phyloP scores from a whole-genome alignment of 257 asterid species.

The Solanum pennellii region DNA sequence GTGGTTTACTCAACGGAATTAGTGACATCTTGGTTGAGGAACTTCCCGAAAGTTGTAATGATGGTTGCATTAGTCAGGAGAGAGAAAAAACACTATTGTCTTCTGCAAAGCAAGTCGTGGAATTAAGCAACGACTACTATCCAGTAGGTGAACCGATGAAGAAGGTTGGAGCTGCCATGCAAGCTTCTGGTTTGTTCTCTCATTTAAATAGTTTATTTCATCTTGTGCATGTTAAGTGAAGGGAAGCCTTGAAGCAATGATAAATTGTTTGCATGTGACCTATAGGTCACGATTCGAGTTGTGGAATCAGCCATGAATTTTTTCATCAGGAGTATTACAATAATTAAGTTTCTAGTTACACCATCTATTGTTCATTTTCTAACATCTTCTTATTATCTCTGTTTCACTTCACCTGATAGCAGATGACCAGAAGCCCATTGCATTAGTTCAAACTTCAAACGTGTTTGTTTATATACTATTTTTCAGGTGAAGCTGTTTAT shows the following conservation, averaged over 20 bases:
- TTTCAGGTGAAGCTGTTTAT: constrained; percentile 65
- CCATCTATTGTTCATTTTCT: not conserved
- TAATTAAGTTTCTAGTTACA: not conserved
- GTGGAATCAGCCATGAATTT: not conserved
- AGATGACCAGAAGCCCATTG: not conserved
- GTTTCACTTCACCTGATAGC: not conserved
- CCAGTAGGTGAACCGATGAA: constrained; percentile 65
- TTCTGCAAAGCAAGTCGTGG: constrained; percentile 47
- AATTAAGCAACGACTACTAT: constrained; percentile 31
- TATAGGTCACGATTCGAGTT: not conserved
- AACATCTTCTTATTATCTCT: not conserved
- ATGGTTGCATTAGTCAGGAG: not conserved
- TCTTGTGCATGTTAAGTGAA: not conserved
- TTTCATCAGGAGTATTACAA: not conserved
- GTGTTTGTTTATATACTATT: not conserved
- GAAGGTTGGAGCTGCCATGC: constrained; percentile 47
- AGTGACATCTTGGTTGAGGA: constrained; percentile 1
- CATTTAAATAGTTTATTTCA: not conserved
- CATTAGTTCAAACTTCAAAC: not conserved
- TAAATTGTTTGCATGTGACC: not conserved
- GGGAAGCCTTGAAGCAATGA: not conserved
- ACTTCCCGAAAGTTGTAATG: not conserved
- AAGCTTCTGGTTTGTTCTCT: constrained; percentile 48
- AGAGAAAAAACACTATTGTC: constrained; percentile 24
- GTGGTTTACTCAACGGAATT: constrained; percentile 5